phyloP scores from a whole-genome alignment of 2,329 filamentous ascomycete genomes.

The Biscogniauxia marginata region DNA sequence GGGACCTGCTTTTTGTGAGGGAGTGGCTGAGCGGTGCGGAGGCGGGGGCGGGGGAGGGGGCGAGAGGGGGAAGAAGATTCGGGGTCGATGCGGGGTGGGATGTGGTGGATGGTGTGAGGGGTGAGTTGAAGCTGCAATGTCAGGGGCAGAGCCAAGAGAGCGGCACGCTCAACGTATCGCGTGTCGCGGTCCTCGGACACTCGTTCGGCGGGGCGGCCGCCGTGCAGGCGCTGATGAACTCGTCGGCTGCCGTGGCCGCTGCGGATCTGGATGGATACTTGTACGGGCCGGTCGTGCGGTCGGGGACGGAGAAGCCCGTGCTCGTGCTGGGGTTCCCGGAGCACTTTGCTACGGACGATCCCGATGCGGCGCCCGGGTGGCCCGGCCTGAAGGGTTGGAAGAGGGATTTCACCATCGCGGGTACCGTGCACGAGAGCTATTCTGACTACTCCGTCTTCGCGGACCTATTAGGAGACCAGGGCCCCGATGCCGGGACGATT shows the following conservation, averaged over 20 bases:
- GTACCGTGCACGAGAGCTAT: conserved; percentile 16
- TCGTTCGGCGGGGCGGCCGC: conserved; percentile 19
- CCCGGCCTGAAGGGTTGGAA: conserved; percentile 15
- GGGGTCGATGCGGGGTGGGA: background rate
- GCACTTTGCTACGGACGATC: conserved; percentile 15
- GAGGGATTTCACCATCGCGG: conserved; percentile 14
- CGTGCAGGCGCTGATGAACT: conserved; percentile 17
- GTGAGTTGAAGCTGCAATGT: background rate
- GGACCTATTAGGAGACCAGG: conserved; percentile 7
- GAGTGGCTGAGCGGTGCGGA: conserved; percentile 9
- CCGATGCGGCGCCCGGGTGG: conserved; percentile 11
- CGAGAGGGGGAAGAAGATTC: background rate
- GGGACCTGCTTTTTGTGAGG: conserved; percentile 24
- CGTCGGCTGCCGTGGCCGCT: conserved; percentile 20
- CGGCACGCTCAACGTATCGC: conserved; percentile 4
- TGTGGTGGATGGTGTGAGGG: background rate
- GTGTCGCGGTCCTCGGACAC: conserved; percentile 23
- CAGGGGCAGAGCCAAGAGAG: background rate
- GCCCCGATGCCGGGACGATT: conserved; percentile 1
- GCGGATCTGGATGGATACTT: conserved; percentile 29
- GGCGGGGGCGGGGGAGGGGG: background rate
- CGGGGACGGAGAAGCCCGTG: conserved; percentile 12
- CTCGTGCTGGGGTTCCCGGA: conserved; percentile 14
- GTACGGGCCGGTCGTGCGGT: conserved; percentile 8
- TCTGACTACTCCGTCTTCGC: conserved; percentile 14